Conservation (phyloP, 768 basidiomycete genomes). For the Pleurotus platypus region DNA sequence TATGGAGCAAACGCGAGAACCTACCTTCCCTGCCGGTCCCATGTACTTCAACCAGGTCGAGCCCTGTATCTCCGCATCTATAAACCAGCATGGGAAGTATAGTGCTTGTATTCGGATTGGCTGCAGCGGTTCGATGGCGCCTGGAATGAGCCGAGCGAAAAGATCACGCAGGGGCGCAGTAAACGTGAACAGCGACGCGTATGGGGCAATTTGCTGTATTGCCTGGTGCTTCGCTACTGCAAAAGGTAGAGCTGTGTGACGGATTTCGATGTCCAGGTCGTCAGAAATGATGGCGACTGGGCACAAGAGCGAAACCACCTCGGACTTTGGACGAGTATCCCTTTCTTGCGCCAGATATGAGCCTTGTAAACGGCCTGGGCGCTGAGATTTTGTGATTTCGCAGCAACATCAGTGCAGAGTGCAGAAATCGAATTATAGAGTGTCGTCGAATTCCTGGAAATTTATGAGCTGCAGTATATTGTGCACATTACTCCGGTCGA, state of each 20-base stretch:
- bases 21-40: conserved; percentile 20
- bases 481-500: too few species aligned
- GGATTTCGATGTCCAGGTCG: background rate
- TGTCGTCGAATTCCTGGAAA: too few species aligned
- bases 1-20: conserved; percentile 13
- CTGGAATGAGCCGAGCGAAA: conserved; percentile 33
- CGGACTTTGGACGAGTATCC: conserved; percentile 23
- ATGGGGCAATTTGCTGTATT: conserved; percentile 31
- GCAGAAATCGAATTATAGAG: too few species aligned
- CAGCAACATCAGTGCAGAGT: background rate
- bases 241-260: conserved; percentile 47
- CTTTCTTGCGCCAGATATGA: background rate
- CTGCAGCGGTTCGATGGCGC: conserved; percentile 30
- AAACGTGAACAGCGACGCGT: conserved; percentile 23
- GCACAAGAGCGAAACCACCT: conserved; percentile 22
- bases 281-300: background rate
- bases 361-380: background rate
- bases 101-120: conserved; percentile 48
- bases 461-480: too few species aligned
- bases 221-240: conserved; percentile 42
- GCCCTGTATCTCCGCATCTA: conserved; percentile 50
- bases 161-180: conserved; percentile 22
- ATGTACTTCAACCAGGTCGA: conserved; percentile 21
- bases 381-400: conserved; percentile 8
- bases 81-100: conserved; percentile 63